These are phyloP conservation scores for Oidium heveae DNA, from an alignment of 2,329 filamentous ascomycete species.

Conservation along the genomic window DNA sequence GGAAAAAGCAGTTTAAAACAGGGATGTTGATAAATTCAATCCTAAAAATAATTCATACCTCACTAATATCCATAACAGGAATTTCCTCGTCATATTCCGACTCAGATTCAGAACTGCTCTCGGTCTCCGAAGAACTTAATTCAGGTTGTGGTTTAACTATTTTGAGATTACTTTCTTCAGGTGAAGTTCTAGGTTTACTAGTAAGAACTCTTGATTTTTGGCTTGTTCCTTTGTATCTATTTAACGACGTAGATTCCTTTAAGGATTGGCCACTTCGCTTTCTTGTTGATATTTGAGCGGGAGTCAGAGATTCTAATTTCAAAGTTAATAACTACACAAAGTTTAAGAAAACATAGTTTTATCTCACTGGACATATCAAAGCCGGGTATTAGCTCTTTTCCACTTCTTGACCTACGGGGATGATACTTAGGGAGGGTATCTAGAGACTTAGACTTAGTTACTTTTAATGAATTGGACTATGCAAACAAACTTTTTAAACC, in stretches of 20 bases:
- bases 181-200: slow-evolving; percentile 5
- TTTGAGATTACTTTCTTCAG: slow-evolving; percentile 6
- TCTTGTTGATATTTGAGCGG: slow-evolving; percentile 5
- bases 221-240: slow-evolving; percentile 11
- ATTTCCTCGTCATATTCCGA: slow-evolving; percentile 14
- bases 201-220: slow-evolving; percentile 5
- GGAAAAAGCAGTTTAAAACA: not conserved
- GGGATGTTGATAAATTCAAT: not conserved
- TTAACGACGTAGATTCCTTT: slow-evolving; percentile 8
- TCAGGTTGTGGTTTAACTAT: slow-evolving; percentile 9
- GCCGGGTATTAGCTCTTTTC: slow-evolving; percentile 11
- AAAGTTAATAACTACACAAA: slow-evolving; percentile 5
- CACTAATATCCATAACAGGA: slow-evolving; percentile 9
- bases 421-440: slow-evolving; percentile 13
- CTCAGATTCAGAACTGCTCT: slow-evolving; percentile 13
- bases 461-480: not conserved
- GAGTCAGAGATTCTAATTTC: slow-evolving; percentile 7
- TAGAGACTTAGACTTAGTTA: slow-evolving; percentile 1
- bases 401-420: slow-evolving; percentile 12
- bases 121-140: slow-evolving; percentile 12
- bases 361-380: slow-evolving; percentile 11
- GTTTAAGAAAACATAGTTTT: not conserved
- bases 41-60: slow-evolving; percentile 7
- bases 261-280: slow-evolving; percentile 6
- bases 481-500: slow-evolving; percentile 11